A percentile compares a stretch with the other conserved stretches of the same genome.
Conservation (phyloP, 305 asterid genomes). For the Fraxinus floribunda region DNA sequence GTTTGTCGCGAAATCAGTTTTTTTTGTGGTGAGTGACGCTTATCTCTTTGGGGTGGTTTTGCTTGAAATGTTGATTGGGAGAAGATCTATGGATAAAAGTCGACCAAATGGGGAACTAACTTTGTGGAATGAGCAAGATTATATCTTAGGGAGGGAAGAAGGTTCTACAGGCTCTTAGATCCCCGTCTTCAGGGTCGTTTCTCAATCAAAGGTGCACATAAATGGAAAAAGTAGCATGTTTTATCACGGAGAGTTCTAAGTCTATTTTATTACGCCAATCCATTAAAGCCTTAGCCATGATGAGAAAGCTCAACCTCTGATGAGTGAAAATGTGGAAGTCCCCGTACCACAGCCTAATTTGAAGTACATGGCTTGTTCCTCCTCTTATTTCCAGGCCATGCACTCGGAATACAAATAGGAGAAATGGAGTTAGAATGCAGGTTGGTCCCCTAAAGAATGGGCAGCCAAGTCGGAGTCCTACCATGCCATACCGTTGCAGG, state of each 20-base stretch:
- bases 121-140: slow-evolving; percentile 69
- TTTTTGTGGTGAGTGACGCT: too few species aligned
- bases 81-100: slow-evolving; percentile 70
- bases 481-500: slow-evolving; percentile 36
- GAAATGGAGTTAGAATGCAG: slow-evolving; percentile 24
- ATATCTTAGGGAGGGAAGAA: slow-evolving; percentile 50
- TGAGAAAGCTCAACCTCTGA: slow-evolving; percentile 70
- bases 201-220: slow-evolving; percentile 71
- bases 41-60: slow-evolving; percentile 77
- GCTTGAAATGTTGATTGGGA: slow-evolving; percentile 61
- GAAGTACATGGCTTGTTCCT: slow-evolving; percentile 52
- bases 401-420: too few species aligned
- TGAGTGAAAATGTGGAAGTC: slow-evolving; percentile 73
- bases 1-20: too few species aligned
- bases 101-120: slow-evolving; percentile 58
- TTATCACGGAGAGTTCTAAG: too few species aligned
- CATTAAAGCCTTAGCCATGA: slow-evolving; percentile 47
- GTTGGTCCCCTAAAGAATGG: slow-evolving; percentile 25
- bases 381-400: too few species aligned
- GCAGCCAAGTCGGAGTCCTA: slow-evolving; percentile 43
- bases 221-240: too few species aligned
- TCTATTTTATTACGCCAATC: too few species aligned
- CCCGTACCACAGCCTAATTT: slow-evolving; percentile 56
- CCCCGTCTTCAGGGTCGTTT: slow-evolving; percentile 71
- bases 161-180: slow-evolving; percentile 56